Base-by-base conservation (phyloP, 2,329 filamentous ascomycete species). In the Colletotrichum nymphaeae region DNA sequence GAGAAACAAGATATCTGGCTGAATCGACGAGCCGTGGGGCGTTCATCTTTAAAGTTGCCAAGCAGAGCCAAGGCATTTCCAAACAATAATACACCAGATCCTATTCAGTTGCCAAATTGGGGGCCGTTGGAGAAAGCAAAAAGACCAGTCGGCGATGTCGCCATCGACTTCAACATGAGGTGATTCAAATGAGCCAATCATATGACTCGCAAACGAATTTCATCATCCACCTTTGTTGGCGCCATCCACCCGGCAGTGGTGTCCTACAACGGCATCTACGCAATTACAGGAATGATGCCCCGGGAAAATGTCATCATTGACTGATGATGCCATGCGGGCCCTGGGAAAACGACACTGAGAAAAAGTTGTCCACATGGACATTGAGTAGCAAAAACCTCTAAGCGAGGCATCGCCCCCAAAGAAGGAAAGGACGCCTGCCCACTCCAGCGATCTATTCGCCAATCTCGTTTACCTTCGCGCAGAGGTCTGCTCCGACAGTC, bases 161-260 rank as follows among this genome's bases (percentile, higher is more conserved):
- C 70, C 67, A 73, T 73, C 59, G 67, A 37, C 26, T 65, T 65
- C 6, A 26, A 70, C 70, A 73, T 73, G 70, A 70, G 66, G 70
- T 73, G 70, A 73, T 73, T 35, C 22, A 14, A 3, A 5, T 9
- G 8, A n/a, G 22, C 70, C 70, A 73, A 73, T 73, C 70, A 70
- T 19, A 6, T 5, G 1, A 4, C 7, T 0, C 19, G 4, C 12
- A 32, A 28, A 11, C 35, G 12, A 19, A 56, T 62, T 65, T 49
- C 42, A 65, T 28, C 60, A 62, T 5, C 70, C 59, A 63, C 60
- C 22, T 8, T 5, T 16, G 2, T 7, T 56, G 22, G 60, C 53
- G 60, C 60, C 64, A 56, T 52, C 59, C 55, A 65, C 55, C 56
- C 26, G 66, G 26, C 67, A 46, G 30, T 19, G 35, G 28, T 14